These are phyloP conservation scores for Proliferodiscus dingleyae DNA, from an alignment of 2,329 filamentous ascomycete species.

Conservation along the genomic window DNA sequence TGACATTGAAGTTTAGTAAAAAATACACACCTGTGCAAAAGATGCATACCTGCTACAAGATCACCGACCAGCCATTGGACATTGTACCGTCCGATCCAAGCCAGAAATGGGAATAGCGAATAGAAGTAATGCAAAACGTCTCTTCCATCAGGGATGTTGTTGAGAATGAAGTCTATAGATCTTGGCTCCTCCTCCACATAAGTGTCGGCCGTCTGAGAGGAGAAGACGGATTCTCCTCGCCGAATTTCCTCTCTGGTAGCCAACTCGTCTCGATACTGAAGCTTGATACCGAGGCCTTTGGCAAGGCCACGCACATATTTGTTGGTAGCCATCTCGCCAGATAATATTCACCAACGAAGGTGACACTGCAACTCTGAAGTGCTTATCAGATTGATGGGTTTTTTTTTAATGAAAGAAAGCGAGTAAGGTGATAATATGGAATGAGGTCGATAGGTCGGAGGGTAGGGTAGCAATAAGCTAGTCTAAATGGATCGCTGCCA, in stretches of 20 bases:
- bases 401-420: too few relatives aligned
- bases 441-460: too few relatives aligned
- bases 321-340: constrained; percentile 28
- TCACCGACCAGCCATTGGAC: constrained; percentile 84
- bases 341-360: not conserved
- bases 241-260: constrained; percentile 53
- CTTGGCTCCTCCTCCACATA: constrained; percentile 83
- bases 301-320: constrained; percentile 70
- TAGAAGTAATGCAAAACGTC: constrained; percentile 57
- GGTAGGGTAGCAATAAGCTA: not conserved
- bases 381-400: not conserved
- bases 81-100: constrained; percentile 91
- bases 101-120: constrained; percentile 78
- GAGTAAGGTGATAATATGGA: too few relatives aligned
- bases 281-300: constrained; percentile 76
- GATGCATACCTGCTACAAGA: constrained; percentile 69
- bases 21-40: not conserved
- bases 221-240: constrained; percentile 76
- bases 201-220: constrained; percentile 64
- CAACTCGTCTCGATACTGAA: constrained; percentile 60
- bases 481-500: not conserved
- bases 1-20: constrained; percentile 23
- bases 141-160: constrained; percentile 53
- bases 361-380: not conserved
- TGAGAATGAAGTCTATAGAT: constrained; percentile 63